Percentiles rank a stretch among this genome's conserved stretches.
Evolutionary conservation across 139 green algal species (phyloP).

Genomic region (Raphidocelis subcapitata): DNA sequence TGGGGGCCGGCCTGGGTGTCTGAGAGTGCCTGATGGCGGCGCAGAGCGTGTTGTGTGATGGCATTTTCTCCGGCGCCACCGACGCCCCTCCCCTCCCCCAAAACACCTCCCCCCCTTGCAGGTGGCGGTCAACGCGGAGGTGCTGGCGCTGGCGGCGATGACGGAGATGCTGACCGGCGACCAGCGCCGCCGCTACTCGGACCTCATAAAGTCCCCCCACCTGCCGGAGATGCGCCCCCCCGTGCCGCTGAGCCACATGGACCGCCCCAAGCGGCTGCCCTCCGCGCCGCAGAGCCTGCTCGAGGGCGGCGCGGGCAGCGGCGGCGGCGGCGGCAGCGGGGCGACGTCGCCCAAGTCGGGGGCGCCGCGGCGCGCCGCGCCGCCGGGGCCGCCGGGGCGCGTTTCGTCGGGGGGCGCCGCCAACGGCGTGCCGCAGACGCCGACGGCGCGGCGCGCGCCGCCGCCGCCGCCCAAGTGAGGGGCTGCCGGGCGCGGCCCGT

Average conservation of each 20-base stretch:
- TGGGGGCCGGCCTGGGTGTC: no score
- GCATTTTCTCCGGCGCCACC: no score
- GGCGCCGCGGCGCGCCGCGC: neutral
- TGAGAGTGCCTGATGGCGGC: no score
- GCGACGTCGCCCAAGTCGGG: neutral
- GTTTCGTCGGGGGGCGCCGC: neutral
- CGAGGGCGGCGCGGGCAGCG: neutral
- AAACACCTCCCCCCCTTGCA: no score
- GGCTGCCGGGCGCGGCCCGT: neutral
- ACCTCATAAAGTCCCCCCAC: constrained; percentile 25
- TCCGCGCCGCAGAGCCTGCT: constrained; percentile 23
- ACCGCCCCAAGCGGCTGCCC: constrained; percentile 32
- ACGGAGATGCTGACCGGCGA: constrained; percentile 24
- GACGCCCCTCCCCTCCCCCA: no score
- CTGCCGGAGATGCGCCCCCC: constrained; percentile 29
- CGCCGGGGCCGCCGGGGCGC: neutral
- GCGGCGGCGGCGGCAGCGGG: neutral
- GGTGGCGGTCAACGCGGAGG: constrained; percentile 25
- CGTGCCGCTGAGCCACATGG: constrained; percentile 27
- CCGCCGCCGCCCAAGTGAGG: constrained; percentile 25
- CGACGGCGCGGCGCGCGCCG: constrained; percentile 11
- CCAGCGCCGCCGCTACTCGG: constrained; percentile 15
- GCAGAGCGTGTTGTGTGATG: no score
- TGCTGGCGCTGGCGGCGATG: constrained; percentile 27
- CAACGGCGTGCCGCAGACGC: constrained; percentile 28